Evolutionary conservation across 2,329 filamentous ascomycete genomes (phyloP), one percentile per base, ranked within the genome.

Genomic region (Aspergillus novofumigatus): DNA sequence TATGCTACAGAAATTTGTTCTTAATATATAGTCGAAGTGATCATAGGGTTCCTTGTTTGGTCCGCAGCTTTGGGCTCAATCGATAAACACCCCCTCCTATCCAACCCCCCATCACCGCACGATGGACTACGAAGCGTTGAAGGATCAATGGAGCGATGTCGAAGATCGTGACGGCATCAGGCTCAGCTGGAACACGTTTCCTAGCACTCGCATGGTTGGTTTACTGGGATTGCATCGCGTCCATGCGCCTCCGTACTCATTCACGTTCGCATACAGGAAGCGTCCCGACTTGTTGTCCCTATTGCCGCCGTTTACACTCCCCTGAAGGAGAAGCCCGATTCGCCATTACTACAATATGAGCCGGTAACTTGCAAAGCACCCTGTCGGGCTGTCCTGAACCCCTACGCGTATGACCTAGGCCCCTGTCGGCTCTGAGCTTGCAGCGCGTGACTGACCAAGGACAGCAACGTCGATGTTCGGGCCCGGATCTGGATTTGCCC

Each of bases 131-230:
- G 92, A 97, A 76, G 84, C 87, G 66, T 80, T 96, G 66, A 97
- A 97, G 80, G 92, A 97, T 78, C 89, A 93, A 80, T 97, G 92
- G 92, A 91, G 88, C 70, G 92, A 97, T 75, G 88, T 96, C 58
- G 94, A 99, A 80, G 94, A 99, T 72, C 87, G 91, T 67, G 94
- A 99, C 86, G 94, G 94, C 60, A 86, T 97, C 70, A 88, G 94
- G 62, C 83, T 99, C 65, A 97, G 93, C 78, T 99, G 94, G 94
- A 99, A 99, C 75, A 95, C 95, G 60, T 96, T 99, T 71, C 94
- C 94, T 51, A 97, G 92, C 80, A 93, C 93, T 71, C 91, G 94
- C 74, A 97, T 99, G 92, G 92, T 91, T 68, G 67, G 83, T 78
- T 56, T 28, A 41, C 52, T 51, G 60, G 55, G 55, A 38, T 47